phyloP scores from a whole-genome alignment of 345 rosid genomes.

The Jatropha curcas region DNA sequence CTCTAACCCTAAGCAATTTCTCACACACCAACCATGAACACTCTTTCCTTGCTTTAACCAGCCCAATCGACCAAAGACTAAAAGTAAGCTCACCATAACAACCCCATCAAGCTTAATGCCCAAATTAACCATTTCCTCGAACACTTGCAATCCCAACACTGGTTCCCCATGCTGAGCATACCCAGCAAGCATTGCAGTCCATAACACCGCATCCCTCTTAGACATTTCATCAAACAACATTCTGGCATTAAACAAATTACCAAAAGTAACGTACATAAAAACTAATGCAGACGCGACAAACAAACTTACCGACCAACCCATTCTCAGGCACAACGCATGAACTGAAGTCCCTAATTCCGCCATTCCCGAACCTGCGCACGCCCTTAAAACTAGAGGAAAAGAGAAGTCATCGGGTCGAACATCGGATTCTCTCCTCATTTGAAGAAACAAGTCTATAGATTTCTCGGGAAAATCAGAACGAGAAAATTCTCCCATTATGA shows the following conservation, averaged over 20 bases:
- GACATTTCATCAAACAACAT: constrained; percentile 57
- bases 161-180: constrained; percentile 60
- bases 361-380: constrained; percentile 40
- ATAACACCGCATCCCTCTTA: constrained; percentile 51
- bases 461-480: constrained; percentile 41
- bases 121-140: constrained; percentile 42
- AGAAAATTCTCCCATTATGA: constrained; percentile 60
- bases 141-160: constrained; percentile 39
- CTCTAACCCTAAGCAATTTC: constrained; percentile 42
- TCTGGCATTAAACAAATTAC: constrained; percentile 34
- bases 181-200: constrained; percentile 65
- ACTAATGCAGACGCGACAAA: constrained; percentile 59
- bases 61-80: constrained; percentile 53
- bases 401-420: constrained; percentile 56
- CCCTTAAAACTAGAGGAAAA: constrained; percentile 62
- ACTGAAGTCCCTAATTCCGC: constrained; percentile 29
- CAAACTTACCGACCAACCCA: constrained; percentile 44
- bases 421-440: constrained; percentile 41
- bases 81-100: constrained; percentile 64
- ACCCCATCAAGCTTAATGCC: constrained; percentile 51
- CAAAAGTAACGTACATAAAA: constrained; percentile 36
- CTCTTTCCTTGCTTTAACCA: constrained; percentile 55
- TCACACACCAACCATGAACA: constrained; percentile 64
- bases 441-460: constrained; percentile 46
- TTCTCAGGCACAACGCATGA: constrained; percentile 51